phyloP scores from a whole-genome alignment of 768 basidiomycete species.

The Pleurotus cornucopiae region DNA sequence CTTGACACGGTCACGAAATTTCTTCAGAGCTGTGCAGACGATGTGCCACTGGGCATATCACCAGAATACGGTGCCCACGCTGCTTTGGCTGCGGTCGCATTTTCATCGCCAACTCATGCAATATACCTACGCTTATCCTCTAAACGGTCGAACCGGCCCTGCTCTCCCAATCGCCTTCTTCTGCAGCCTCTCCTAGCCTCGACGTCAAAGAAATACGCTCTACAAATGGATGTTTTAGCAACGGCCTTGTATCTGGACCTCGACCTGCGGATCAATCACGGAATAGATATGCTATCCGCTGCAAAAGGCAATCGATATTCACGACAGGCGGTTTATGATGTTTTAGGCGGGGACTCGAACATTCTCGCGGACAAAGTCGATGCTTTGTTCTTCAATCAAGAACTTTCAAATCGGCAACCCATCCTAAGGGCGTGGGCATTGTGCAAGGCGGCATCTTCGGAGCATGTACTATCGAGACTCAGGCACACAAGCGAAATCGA shows the following conservation, averaged over 20 bases:
- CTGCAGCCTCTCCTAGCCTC: background rate
- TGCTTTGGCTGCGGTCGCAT: background rate
- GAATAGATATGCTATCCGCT: slow-evolving; percentile 38
- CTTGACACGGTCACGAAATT: background rate
- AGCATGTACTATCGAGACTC: too few species aligned
- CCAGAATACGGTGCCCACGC: background rate
- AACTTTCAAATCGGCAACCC: slow-evolving; percentile 17
- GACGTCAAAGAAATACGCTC: slow-evolving; percentile 27
- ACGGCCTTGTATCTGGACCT: slow-evolving; percentile 35
- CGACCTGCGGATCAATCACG: slow-evolving; percentile 26
- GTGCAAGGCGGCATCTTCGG: slow-evolving; percentile 23
- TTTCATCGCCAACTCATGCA: background rate
- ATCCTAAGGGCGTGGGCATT: slow-evolving; percentile 45
- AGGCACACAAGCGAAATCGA: slow-evolving; percentile 18
- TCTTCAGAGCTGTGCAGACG: background rate
- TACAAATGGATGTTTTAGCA: slow-evolving; percentile 43
- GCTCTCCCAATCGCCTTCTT: background rate
- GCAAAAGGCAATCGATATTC: slow-evolving; percentile 24
- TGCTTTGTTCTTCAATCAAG: slow-evolving; percentile 25
- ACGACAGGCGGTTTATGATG: slow-evolving; percentile 25
- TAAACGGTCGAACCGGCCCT: background rate
- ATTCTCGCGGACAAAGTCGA: slow-evolving; percentile 22
- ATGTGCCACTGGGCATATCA: background rate
- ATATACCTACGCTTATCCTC: background rate
- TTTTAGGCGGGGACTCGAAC: slow-evolving; percentile 31